A percentile compares a stretch with the other conserved stretches of the same genome.
phyloP scores from a whole-genome alignment of 1,139 yeast species.

The Scheffersomyces insectosa region DNA sequence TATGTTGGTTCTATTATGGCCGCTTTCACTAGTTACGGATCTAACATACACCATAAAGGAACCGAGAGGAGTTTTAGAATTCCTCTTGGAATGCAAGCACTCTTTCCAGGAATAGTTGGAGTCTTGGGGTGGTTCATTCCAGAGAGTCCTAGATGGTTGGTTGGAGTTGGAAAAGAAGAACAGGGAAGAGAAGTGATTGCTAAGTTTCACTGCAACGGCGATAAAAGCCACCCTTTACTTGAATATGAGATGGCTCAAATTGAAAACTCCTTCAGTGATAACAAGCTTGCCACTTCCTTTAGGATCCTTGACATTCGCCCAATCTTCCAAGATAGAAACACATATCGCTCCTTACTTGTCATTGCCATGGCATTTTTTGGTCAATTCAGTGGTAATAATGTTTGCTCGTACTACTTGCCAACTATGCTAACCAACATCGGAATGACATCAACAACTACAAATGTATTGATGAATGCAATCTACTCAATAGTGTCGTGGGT shows the following conservation, averaged over 20 bases:
- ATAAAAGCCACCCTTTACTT: conserved; percentile 15
- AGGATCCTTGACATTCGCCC: conserved; percentile 9
- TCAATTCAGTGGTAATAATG: conserved; percentile 21
- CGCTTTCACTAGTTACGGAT: conserved; percentile 27
- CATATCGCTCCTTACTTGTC: conserved; percentile 6
- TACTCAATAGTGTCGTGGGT: conserved; percentile 16
- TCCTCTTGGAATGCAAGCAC: conserved; percentile 21
- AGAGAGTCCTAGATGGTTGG: conserved; percentile 59
- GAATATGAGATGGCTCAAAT: conserved; percentile 21
- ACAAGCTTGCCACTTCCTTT: conserved; percentile 3
- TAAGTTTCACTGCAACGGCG: conserved; percentile 22
- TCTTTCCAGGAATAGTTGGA: conserved; percentile 17
- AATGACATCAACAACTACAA: conserved; percentile 16
- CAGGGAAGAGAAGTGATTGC: conserved; percentile 34
- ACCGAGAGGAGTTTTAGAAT: conserved; percentile 18
- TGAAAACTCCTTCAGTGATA: conserved; percentile 3
- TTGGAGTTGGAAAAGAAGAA: conserved; percentile 35
- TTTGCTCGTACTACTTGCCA: conserved; percentile 20
- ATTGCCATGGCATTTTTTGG: conserved; percentile 12
- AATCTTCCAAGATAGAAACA: conserved; percentile 5
- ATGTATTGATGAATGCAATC: conserved; percentile 18
- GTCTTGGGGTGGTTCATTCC: conserved; percentile 42
- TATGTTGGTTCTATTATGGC: conserved; percentile 25
- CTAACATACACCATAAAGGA: conserved; percentile 18
- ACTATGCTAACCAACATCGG: conserved; percentile 19